phyloP scores from a whole-genome alignment of 352 stramenopile genomes.

The Phytophthora ramorum region DNA sequence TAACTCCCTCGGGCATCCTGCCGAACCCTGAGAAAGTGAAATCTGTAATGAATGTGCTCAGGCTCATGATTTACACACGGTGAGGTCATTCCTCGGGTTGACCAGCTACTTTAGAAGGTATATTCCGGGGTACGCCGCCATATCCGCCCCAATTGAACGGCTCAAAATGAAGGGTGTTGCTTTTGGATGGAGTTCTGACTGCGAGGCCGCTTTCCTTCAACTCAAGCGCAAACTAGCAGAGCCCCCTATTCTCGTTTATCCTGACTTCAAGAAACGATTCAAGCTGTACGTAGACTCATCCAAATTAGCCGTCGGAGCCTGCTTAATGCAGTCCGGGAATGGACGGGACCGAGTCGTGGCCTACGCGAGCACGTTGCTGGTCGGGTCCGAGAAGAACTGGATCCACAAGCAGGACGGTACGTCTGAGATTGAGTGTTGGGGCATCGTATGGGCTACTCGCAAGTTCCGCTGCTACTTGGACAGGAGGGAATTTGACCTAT shows the following conservation, averaged over 20 bases:
- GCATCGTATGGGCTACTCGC: not conserved
- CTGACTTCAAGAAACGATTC: slow-evolving; percentile 1
- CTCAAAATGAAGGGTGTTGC: not conserved
- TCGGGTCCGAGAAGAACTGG: not conserved
- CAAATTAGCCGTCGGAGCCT: not conserved
- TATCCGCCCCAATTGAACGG: slow-evolving; percentile 1
- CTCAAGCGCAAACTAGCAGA: slow-evolving; percentile 1
- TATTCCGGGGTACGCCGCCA: slow-evolving; percentile 4
- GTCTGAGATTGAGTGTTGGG: not conserved
- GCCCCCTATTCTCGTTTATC: slow-evolving; percentile 10
- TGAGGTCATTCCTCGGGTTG: not conserved
- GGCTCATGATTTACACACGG: not conserved
- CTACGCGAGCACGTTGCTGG: slow-evolving; percentile 5
- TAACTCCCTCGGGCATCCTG: not conserved
- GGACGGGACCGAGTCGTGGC: not conserved
- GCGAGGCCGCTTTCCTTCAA: not conserved
- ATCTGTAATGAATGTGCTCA: not conserved
- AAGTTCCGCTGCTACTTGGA: not conserved
- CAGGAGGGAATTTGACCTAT: not conserved
- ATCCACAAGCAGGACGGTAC: not conserved
- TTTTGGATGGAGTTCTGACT: not conserved
- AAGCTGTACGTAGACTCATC: slow-evolving; percentile 1
- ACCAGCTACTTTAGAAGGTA: not conserved
- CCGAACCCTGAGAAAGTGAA: not conserved
- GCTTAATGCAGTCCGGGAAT: not conserved